A percentile compares a stretch with the other conserved stretches of the same genome.
These are phyloP conservation scores for Croton laevigatus DNA, from an alignment of 441 rosid genomes.

Conservation along the genomic window DNA sequence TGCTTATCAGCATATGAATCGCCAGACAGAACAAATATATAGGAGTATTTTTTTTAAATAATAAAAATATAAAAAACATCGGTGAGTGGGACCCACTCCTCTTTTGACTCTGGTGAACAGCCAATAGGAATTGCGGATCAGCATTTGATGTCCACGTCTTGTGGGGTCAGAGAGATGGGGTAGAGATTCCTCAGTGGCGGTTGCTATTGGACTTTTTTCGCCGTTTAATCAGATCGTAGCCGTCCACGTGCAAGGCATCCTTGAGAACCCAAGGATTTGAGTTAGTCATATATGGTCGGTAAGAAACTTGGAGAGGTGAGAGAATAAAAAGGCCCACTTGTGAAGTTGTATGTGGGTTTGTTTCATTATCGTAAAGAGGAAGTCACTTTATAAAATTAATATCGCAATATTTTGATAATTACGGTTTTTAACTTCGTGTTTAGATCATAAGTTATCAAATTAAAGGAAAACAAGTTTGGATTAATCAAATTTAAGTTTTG, in stretches of 20 bases:
- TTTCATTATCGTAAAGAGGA: neutral
- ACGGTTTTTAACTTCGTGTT: too few relatives aligned
- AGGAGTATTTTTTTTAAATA: neutral
- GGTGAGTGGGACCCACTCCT: slow-evolving; percentile 19
- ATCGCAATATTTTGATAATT: neutral
- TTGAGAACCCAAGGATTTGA: slow-evolving; percentile 14
- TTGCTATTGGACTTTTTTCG: slow-evolving; percentile 7
- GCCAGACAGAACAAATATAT: neutral
- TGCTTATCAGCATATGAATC: neutral
- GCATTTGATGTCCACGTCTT: slow-evolving; percentile 3
- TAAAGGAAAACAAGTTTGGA: too few relatives aligned
- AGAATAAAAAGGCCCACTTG: slow-evolving; percentile 15
- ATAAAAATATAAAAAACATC: neutral
- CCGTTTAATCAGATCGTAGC: neutral
- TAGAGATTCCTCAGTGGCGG: slow-evolving; percentile 25
- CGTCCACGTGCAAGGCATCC: slow-evolving; percentile 35
- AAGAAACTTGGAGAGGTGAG: slow-evolving; percentile 15
- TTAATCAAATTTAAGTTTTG: too few relatives aligned
- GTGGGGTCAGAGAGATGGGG: slow-evolving; percentile 22
- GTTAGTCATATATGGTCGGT: slow-evolving; percentile 30
- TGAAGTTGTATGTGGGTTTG: slow-evolving; percentile 3
- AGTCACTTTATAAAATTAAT: neutral
- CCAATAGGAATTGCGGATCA: slow-evolving; percentile 25
- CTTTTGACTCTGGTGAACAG: slow-evolving; percentile 19
- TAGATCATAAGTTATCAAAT: too few relatives aligned